A percentile compares a stretch with the other conserved stretches of the same genome.
Conservation (phyloP, 495 filamentous ascomycete genomes). For the Terfezia claveryi region DNA sequence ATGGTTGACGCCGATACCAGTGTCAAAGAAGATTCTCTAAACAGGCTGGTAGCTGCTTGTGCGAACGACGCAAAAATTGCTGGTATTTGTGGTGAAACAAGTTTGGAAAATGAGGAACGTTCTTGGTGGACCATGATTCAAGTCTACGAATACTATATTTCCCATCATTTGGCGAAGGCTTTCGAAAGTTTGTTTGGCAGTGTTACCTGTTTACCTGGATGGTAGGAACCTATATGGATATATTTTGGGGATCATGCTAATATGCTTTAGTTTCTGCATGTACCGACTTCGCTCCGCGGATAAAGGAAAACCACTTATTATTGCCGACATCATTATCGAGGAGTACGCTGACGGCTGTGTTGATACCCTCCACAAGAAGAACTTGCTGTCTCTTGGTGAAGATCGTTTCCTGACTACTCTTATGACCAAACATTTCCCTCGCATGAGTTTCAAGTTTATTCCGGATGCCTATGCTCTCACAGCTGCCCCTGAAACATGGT, state of each 20-base stretch:
- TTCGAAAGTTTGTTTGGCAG: slow-evolving; percentile 91
- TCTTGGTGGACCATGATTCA: slow-evolving; percentile 99
- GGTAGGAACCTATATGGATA: slow-evolving; percentile 29
- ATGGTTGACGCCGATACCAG: slow-evolving; percentile 97
- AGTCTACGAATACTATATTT: slow-evolving; percentile 96
- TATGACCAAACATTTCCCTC: slow-evolving; percentile 92
- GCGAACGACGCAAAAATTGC: slow-evolving; percentile 88
- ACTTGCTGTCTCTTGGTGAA: slow-evolving; percentile 80
- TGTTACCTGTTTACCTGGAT: slow-evolving; percentile 94
- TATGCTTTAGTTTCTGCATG: slow-evolving; percentile 74
- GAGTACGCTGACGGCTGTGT: slow-evolving; percentile 76
- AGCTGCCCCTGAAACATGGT: slow-evolving; percentile 82
- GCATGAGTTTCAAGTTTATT: slow-evolving; percentile 89
- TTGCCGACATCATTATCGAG: slow-evolving; percentile 61
- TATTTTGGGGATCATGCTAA: not conserved
- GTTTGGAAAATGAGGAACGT: slow-evolving; percentile 77
- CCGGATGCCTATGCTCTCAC: slow-evolving; percentile 81
- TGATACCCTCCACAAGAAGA: slow-evolving; percentile 97
- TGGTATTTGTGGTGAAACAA: slow-evolving; percentile 94
- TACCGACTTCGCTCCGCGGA: slow-evolving; percentile 88
- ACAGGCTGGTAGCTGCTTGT: slow-evolving; percentile 78
- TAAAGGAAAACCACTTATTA: slow-evolving; percentile 75
- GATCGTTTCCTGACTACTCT: slow-evolving; percentile 94
- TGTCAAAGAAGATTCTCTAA: slow-evolving; percentile 79
- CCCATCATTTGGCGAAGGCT: slow-evolving; percentile 78